Base-by-base conservation (phyloP, 352 stramenopile genomes). In the Blastocystis sp. region DNA sequence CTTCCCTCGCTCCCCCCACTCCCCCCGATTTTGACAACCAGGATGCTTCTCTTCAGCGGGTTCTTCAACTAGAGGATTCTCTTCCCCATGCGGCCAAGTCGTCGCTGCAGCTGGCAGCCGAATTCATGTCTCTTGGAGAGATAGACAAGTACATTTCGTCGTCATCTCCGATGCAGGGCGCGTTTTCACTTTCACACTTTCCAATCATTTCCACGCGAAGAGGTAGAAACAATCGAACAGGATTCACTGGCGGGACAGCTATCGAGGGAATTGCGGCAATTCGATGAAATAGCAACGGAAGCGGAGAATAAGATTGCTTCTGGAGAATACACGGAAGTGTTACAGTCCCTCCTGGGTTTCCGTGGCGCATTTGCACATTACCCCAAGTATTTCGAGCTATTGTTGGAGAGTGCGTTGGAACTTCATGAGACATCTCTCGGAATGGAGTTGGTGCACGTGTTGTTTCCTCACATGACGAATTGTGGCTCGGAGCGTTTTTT, bases 311-410 rank as follows among this genome's bases (percentile, higher is more conserved):
- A 32, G 4, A 18, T 32, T 6, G 51, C 51, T 32, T 18, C n/a
- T 32, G 51, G 51, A 59, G 18, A 27, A n/a, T 46, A 81, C 40
- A 34, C 46, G 7, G 14, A 53, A 3, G 18, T 81, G 1, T 27
- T 81, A 1, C 27, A 18, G 0, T 40, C 34, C n/a, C 48, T 81
- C 11, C 36, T 32, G 1, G 69, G 42, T 46, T 49, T 21, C 36
- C 46, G 24, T 0, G 53, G 69, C 11, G 44, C 49, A 38, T 57
- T 81, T 27, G 24, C 32, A 32, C 69, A 81, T 44, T 81, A 65
- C 42, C 69, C 51, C 4, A 81, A 63, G 6, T 81, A 64, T n/a
- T 81, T 81, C 36, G 63, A 65, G 40, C 21, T 81, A 21, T 44
- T 81, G 1, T 64, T 81, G 11, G 34, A 42, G 0, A 40, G 69